phyloP scores from a whole-genome alignment of 768 basidiomycete genomes.

The Termitomyces sp. region DNA sequence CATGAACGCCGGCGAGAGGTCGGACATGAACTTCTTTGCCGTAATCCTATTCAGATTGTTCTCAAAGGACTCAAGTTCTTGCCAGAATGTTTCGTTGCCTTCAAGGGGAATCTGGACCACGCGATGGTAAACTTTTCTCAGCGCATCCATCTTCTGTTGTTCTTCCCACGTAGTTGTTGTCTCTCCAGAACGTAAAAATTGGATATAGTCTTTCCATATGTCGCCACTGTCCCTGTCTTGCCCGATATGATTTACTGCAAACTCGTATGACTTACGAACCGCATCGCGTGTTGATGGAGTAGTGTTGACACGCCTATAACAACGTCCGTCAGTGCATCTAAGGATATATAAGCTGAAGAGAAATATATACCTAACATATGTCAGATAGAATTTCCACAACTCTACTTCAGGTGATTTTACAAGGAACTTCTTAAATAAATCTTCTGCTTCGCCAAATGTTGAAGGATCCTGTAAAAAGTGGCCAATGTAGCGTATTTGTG shows the following conservation, averaged over 20 bases:
- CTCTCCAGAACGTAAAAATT: constrained; percentile 79
- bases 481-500: constrained; percentile 80
- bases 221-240: constrained; percentile 89
- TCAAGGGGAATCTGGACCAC: constrained; percentile 93
- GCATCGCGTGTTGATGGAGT: constrained; percentile 65
- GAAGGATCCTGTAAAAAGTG: constrained; percentile 63
- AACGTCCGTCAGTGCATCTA: not conserved
- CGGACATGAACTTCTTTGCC: constrained; percentile 93
- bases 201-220: constrained; percentile 93
- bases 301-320: constrained; percentile 56
- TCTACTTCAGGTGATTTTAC: constrained; percentile 83
- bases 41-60: constrained; percentile 85
- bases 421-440: constrained; percentile 84
- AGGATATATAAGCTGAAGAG: not conserved
- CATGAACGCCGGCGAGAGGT: constrained; percentile 92
- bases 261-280: constrained; percentile 88
- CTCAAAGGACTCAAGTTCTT: constrained; percentile 90
- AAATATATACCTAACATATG: constrained; percentile 76
- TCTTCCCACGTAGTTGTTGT: constrained; percentile 89
- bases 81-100: constrained; percentile 93
- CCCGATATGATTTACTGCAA: constrained; percentile 82
- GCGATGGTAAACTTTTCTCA: constrained; percentile 89
- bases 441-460: constrained; percentile 73
- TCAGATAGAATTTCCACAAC: constrained; percentile 90
- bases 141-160: constrained; percentile 89